Evolutionary conservation across 345 rosid species (phyloP), one percentile per base, ranked within the genome.

Genomic region (Salix caprea): DNA sequence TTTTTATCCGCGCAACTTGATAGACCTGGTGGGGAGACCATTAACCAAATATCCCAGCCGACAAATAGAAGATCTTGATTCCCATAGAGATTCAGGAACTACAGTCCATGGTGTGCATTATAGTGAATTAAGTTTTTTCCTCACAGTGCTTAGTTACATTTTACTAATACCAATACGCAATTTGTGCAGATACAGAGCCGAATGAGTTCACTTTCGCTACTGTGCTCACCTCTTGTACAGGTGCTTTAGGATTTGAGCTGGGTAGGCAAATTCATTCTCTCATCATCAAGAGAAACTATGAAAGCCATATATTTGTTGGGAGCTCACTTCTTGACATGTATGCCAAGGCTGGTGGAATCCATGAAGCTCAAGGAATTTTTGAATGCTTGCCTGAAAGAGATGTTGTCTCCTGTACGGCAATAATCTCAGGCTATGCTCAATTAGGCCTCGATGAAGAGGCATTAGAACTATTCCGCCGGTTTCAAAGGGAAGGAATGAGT

Each of bases 311-410:
- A 54, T 92, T 82, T 75, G 97, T 92, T 4, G 99, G 99, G 44
- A 92, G 97, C 81, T 95, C 99, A 69, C 97, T 95, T 56, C 95
- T 95, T 74, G 97, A 95, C 85, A 90, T 92, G 97, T 95, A 95
- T 80, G 97, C 97, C 18, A 92, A 95, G 87, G 89, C 90, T 71
- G 93, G 97, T 73, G 82, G 87, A 76, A 89, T 92, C 73, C 85
- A 75, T 54, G 97, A 95, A 81, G 97, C 99, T 79, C 88, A 83
- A n/a, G 83, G 76, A 78, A 80, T 92, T 77, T 95, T 92, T 30
- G 88, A 95, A 5, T 81, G 88, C 86, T 69, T 92, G 76, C 90
- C 97, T 21, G 88, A 89, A 81, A 89, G 97, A 86, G 97, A 94
- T 86, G 98, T 94, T 83, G 98, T 92, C 73, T 88, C 94, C 19